Base-by-base conservation (phyloP, 1,284 basidiomycete species). In the Tausonia pullulans region DNA sequence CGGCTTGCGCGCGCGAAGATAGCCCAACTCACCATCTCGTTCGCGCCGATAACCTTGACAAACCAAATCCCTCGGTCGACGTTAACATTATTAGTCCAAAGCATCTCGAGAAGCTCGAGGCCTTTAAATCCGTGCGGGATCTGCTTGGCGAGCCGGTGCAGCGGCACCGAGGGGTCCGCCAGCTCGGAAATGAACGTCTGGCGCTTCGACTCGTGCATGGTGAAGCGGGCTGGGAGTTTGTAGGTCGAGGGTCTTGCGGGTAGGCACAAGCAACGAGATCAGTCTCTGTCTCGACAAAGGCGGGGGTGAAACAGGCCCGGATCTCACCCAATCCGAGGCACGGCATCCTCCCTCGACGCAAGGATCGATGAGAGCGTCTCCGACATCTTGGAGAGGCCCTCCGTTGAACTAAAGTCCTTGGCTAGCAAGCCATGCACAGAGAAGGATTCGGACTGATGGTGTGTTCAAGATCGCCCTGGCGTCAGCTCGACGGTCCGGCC, bases 41-140 rank as follows among this genome's bases (percentile, higher is more conserved):
- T 93, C 1, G 88, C 90, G n/a, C 95, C 96, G 62, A 95, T 84
- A 0, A 94, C 89, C 11, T 93, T 83, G 44, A 98, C 82, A 74
- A 96, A 93, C 96, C 96, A 99, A 3, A 96, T 82, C 0, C 96
- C 96, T 41, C 96, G 81, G 1, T 86, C 82, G 53, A 94, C 83
- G 1, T 88, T 86, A 45, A 98, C 90, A 58, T 86, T 83, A 51
- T 90, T 84, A 0, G 81, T 79, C 70, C 92, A 87, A 62, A 98
- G 81, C 68, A 94, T 81, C 68, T 97, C 93, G 61, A 99, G 80
- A 40, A 97, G 80, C 70, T 95, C 91, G 69, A 90, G 85, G 3
- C 92, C 93, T 73, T 92, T 92, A 50, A 88, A 89, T 0, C 91
- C 91, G 72, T 98, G 92, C 0, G 95, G 95, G 0, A 98, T 88